Evolutionary conservation across 495 filamentous ascomycete species (phyloP).

Genomic region (Penicillium nucicola): DNA sequence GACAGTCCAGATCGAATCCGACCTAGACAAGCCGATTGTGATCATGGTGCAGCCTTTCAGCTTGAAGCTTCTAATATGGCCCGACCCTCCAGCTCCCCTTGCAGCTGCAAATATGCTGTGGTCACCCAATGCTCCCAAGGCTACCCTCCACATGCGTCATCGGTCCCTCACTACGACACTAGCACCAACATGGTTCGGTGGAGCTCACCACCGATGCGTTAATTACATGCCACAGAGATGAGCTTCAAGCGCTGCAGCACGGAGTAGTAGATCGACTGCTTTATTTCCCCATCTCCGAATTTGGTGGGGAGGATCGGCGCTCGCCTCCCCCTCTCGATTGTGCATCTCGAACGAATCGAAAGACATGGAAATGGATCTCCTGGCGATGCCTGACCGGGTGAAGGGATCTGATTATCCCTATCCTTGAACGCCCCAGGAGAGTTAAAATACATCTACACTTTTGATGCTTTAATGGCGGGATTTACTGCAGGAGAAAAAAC

Average conservation of each 20-base stretch:
- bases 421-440: no score
- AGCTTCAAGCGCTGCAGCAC: background rate
- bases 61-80: conserved; percentile 15
- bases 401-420: background rate
- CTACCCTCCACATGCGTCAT: conserved; percentile 28
- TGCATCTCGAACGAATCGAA: background rate
- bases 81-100: conserved; percentile 19
- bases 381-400: no score
- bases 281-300: background rate
- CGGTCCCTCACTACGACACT: conserved; percentile 7
- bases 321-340: background rate
- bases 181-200: conserved; percentile 14
- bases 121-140: conserved; percentile 3
- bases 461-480: background rate
- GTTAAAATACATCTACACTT: no score
- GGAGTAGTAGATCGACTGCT: background rate
- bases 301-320: background rate
- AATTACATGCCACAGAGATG: conserved; percentile 7
- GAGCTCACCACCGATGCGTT: conserved; percentile 10
- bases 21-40: conserved; percentile 18
- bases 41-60: conserved; percentile 10
- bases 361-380: conserved; percentile 2
- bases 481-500: background rate
- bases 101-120: conserved; percentile 16
- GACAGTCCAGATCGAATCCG: conserved; percentile 14